Conservation (phyloP, 164 flowering plant species). For the Houttuynia cordata region DNA sequence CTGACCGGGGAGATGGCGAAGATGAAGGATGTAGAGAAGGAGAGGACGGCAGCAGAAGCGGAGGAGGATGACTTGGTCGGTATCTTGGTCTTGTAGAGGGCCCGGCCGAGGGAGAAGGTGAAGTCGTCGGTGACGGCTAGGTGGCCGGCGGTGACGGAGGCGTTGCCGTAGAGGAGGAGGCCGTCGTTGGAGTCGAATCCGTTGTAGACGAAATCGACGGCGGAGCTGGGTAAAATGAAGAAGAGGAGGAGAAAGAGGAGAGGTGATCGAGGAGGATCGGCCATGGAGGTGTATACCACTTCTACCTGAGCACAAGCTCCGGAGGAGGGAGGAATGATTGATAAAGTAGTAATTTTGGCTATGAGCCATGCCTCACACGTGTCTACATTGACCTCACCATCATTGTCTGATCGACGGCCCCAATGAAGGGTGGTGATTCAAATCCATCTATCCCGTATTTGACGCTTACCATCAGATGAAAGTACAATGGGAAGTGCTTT, state of each 20-base stretch:
- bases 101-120: conserved; percentile 18
- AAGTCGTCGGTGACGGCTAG: conserved; percentile 20
- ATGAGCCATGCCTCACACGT: no score
- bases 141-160: conserved; percentile 13
- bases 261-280: neutral
- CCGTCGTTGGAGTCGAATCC: conserved; percentile 7
- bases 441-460: no score
- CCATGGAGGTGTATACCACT: no score
- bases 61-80: conserved; percentile 14
- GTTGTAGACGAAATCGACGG: conserved; percentile 19
- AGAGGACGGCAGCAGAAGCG: conserved; percentile 5
- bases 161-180: conserved; percentile 14
- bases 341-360: no score
- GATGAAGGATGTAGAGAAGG: conserved; percentile 32
- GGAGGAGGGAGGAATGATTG: no score
- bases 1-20: conserved; percentile 22
- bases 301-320: no score
- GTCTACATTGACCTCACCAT: no score
- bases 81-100: conserved; percentile 19
- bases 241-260: neutral
- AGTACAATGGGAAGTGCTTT: no score
- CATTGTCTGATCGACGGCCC: no score
- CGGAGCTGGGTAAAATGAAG: conserved; percentile 3
- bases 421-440: no score
- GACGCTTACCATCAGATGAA: no score